A percentile compares a stretch with the other conserved stretches of the same genome.
phyloP scores from a whole-genome alignment of 768 basidiomycete species.

The Rhizopogon vesiculosus region DNA sequence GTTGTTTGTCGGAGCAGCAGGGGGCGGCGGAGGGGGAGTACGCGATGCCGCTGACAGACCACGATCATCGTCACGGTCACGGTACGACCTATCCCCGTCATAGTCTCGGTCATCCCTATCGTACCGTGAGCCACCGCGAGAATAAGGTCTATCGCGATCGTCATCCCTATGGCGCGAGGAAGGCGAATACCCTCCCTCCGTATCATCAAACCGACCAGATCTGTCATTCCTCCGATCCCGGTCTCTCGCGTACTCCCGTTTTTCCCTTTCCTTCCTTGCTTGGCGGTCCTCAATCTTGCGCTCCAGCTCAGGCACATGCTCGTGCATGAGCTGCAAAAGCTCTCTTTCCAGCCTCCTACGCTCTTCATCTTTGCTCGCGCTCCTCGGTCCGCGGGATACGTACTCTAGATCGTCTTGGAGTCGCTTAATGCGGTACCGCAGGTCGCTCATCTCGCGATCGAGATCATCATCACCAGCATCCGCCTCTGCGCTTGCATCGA shows the following conservation, averaged over 20 bases:
- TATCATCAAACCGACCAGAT: constrained; percentile 62
- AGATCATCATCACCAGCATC: constrained; percentile 84
- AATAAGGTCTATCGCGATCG: constrained; percentile 50
- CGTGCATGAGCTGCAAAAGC: constrained; percentile 80
- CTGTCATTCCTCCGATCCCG: constrained; percentile 83
- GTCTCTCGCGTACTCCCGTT: constrained; percentile 71
- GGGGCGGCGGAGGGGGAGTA: constrained; percentile 43
- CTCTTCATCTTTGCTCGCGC: constrained; percentile 77
- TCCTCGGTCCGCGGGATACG: constrained; percentile 68
- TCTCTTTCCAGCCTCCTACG: constrained; percentile 84
- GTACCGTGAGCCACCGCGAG: constrained; percentile 34
- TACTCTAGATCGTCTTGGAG: constrained; percentile 93
- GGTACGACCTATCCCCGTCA: constrained; percentile 23
- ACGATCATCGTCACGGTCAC: constrained; percentile 30
- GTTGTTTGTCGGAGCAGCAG: constrained; percentile 38
- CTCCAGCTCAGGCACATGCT: constrained; percentile 88
- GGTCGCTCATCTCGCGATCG: constrained; percentile 84
- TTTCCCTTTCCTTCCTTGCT: constrained; percentile 70
- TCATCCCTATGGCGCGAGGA: constrained; percentile 31
- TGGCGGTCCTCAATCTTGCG: constrained; percentile 76
- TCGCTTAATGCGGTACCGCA: constrained; percentile 79
- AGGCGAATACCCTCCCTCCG: constrained; percentile 28
- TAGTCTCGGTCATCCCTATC: constrained; percentile 35
- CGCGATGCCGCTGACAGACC: constrained; percentile 33
- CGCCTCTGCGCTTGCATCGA: constrained; percentile 70